Base-by-base conservation (phyloP, 495 filamentous ascomycete genomes). In the Sporormia fimetaria region DNA sequence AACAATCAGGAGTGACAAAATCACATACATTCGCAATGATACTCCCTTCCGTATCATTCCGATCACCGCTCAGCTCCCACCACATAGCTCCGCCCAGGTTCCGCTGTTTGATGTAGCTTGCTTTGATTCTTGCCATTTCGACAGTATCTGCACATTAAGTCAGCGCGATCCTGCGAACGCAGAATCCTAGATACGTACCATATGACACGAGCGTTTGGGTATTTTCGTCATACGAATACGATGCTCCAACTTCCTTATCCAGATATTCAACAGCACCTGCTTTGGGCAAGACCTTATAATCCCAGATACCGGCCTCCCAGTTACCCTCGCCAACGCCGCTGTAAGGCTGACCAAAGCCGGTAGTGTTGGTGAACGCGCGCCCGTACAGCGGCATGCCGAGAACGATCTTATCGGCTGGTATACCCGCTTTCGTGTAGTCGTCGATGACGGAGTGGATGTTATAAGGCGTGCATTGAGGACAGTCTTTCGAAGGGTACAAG, bases 21-120 rank as follows among this genome's bases (percentile, higher is more conserved):
- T 2, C 6, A 47, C 45, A 15, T 42, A 55, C 51, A 18, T 25
- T 55, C 18, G 11, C 11, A 24, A 57, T 41, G 12, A 57, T 37
- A 25, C 54, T 57, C 27, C 34, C 49, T 12, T 15, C 22, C 18
- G 33, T 34, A 6, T 68, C 74, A 0, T 32, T 52, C 56, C 71
- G 78, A 56, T 94, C 87, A 17, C 73, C 76, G 56, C 75, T 82
- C 17, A 73, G 76, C 63, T 94, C 87, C 87, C 87, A 95, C 71
- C 83, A 94, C 75, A 94, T 88, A 0, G 71, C 78, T 9, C 87
- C 85, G 3, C 81, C 85, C 6, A 94, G 67, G 5, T 74, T 70
- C 34, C 66, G 68, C 10, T 65, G 40, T 47, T 63, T 57, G 34
- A 94, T 69, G 52, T 81, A 94, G 32, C 63, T 56, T 1, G 69